Conservation (phyloP, 805 yeast genomes). For the Starmerella apis region DNA sequence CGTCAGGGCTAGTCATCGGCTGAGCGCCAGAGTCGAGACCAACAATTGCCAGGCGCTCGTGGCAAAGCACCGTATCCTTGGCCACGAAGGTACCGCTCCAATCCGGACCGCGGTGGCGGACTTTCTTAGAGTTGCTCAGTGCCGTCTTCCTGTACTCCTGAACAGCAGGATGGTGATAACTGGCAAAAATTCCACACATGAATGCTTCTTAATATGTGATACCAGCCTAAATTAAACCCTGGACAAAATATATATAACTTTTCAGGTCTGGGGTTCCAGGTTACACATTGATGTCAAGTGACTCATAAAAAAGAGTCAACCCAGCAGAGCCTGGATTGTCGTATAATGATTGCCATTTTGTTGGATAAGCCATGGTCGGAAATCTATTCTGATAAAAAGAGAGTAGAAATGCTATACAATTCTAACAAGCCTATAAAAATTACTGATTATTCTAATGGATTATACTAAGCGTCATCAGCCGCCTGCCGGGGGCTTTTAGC, state of each 20-base stretch:
- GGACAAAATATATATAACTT: not conserved
- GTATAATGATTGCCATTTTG: not conserved
- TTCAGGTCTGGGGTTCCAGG: conserved; percentile 1
- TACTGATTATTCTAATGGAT: no score
- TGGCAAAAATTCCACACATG: conserved; percentile 99
- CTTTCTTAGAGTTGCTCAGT: conserved; percentile 74
- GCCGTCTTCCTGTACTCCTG: conserved; percentile 78
- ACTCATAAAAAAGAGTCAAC: conserved; percentile 6
- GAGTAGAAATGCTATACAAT: no score
- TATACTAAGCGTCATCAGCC: no score
- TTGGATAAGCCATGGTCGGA: not conserved
- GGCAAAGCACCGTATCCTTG: conserved; percentile 78
- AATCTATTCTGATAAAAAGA: not conserved
- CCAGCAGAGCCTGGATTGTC: no score
- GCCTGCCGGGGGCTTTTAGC: no score
- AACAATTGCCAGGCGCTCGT: conserved; percentile 95
- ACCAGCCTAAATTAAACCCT: no score
- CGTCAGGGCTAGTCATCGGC: conserved; percentile 80
- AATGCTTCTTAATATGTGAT: not conserved
- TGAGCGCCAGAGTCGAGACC: conserved; percentile 98
- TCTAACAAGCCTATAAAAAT: no score
- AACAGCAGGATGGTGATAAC: conserved; percentile 70
- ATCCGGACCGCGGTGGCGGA: conserved; percentile 99
- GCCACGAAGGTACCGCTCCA: conserved; percentile 81
- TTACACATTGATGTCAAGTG: not conserved